phyloP scores from a whole-genome alignment of 345 rosid genomes.

The Syzygium aromaticum region DNA sequence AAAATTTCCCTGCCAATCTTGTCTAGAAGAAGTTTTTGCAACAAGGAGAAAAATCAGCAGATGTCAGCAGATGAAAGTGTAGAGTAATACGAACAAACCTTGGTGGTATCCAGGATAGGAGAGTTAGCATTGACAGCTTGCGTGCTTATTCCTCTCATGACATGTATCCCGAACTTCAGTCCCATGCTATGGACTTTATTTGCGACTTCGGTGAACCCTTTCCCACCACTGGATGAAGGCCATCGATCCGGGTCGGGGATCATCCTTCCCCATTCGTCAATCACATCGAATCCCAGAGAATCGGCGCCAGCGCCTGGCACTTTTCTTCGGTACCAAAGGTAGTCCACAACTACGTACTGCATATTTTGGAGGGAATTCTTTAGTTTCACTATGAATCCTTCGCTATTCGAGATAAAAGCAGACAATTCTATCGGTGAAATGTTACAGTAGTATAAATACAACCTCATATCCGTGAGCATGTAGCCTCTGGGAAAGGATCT shows the following conservation, averaged over 20 bases:
- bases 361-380: not conserved
- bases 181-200: conserved; percentile 73
- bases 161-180: conserved; percentile 93
- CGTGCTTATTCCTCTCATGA: conserved; percentile 90
- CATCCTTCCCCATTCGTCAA: conserved; percentile 92
- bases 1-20: not conserved
- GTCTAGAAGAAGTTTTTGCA: not conserved
- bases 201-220: conserved; percentile 75
- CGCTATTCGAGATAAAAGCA: not conserved
- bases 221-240: conserved; percentile 76
- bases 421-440: not conserved
- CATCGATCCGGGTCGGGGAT: conserved; percentile 76
- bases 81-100: conserved; percentile 18
- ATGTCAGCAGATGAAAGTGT: not conserved
- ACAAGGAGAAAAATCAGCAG: not conserved
- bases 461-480: conserved; percentile 72
- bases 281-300: conserved; percentile 77
- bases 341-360: conserved; percentile 92
- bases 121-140: conserved; percentile 80
- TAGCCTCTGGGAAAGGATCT: conserved; percentile 50
- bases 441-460: not conserved
- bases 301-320: conserved; percentile 57
- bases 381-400: not conserved
- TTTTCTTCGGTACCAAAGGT: conserved; percentile 87
- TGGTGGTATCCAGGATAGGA: conserved; percentile 48